Evolutionary conservation across 768 basidiomycete species (phyloP), one percentile per base, ranked within the genome.

Genomic region (Tremella mesenterica): DNA sequence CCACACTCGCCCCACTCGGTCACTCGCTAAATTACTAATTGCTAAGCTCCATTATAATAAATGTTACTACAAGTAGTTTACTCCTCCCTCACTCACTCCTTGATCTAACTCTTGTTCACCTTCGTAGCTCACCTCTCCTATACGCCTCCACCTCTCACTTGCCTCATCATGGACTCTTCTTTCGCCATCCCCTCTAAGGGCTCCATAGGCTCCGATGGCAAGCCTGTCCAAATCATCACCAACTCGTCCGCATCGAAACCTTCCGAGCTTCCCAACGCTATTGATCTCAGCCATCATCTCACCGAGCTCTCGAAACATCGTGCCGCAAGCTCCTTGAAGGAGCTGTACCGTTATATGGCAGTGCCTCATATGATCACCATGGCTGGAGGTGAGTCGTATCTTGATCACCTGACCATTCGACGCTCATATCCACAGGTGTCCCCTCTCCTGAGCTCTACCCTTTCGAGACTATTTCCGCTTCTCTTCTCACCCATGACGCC

Each of bases 251-350:
- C 41, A n/a, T n/a, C 21, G 13, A 12, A 12, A 20, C n/a, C n/a
- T 23, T 45, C 49, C 20, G 50, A 53, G 7, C 52, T 70, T 30
- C 72, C 72, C 23, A 64, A 65, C 23, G 64, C 83, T 0, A 74
- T 84, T 52, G 84, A 88, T 73, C 75, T 86, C 41, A 82, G 81
- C 20, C 83, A 86, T 64, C 86, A 88, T 67, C 73, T 88, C 26
- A 85, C 82, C n/a, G 65, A 72, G 2, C 31, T 83, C 18, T 71
- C 83, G 2, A 77, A 75, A 50, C 75, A 77, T 26, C 76, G 85
- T 39, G 46, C 62, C 26, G 55, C 73, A 2, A 83, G 81, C 34
- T 82, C 85, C 0, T 74, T 88, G 51, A 88, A 88, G 70, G 79
- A 77, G 36, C 69, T 86, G 26, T 79, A 81, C 63, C 81, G 81